Evolutionary conservation across 441 rosid genomes (phyloP).

Genomic region (Isatis lusitanica): DNA sequence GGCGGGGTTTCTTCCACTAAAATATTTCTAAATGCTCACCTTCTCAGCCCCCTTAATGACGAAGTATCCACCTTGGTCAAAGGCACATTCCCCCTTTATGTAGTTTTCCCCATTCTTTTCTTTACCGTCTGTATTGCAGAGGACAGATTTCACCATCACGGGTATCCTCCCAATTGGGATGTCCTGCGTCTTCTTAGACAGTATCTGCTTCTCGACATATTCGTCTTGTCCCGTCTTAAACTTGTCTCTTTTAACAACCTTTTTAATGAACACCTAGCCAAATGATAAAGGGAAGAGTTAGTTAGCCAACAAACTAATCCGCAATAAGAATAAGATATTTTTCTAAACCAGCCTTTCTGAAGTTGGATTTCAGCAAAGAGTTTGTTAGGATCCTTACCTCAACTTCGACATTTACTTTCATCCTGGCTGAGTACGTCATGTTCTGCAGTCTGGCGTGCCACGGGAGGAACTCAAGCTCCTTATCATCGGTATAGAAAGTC

Average conservation of each 20-base stretch:
- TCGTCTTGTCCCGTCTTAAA: constrained; percentile 84
- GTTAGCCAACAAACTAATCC: neutral
- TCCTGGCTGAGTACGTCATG: constrained; percentile 75
- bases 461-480: constrained; percentile 59
- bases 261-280: constrained; percentile 54
- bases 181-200: constrained; percentile 45
- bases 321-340: neutral
- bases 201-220: constrained; percentile 41
- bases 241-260: constrained; percentile 60
- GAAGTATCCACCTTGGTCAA: constrained; percentile 90
- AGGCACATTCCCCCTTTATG: constrained; percentile 71
- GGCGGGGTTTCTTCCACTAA: neutral
- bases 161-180: constrained; percentile 79
- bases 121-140: constrained; percentile 62
- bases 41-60: constrained; percentile 91
- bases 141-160: constrained; percentile 82
- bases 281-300: constrained; percentile 16
- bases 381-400: constrained; percentile 49
- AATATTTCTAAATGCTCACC: constrained; percentile 32
- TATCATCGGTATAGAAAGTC: constrained; percentile 41
- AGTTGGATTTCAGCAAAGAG: neutral
- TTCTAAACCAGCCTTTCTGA: neutral
- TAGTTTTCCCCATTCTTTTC: constrained; percentile 27
- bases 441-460: constrained; percentile 88
- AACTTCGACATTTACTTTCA: constrained; percentile 62